Base-by-base conservation (phyloP, 2,329 filamentous ascomycete genomes). In the Orbilia oligospora region DNA sequence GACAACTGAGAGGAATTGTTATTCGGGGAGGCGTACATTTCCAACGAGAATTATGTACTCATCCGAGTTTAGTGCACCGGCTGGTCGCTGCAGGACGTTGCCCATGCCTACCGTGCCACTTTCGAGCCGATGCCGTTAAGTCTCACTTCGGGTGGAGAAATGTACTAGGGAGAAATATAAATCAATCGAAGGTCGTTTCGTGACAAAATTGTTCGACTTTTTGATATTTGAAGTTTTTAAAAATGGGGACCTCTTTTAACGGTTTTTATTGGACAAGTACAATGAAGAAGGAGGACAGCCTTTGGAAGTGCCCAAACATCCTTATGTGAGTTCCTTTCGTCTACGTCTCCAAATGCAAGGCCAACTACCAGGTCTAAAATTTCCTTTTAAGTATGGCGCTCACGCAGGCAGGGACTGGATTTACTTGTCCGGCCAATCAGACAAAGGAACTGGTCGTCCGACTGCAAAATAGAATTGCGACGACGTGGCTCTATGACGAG, bases 41-140 rank as follows among this genome's bases (percentile, higher is more conserved):
- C 72, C 72, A 76, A 76, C 72, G 48, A 76, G 66, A 76, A 76
- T 65, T 76, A 76, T 76, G 72, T 76, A 76, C 72, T 76, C 72
- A 76, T 76, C 72, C 72, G 72, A 76, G 58, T 76, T 76, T 76
- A 76, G 72, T 76, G 66, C 72, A 70, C 72, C 72, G 58, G 72
- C 72, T 70, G 72, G 72, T 38, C 72, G 66, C 66, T 76, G 72
- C 48, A 76, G 72, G 58, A 76, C 72, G 58, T 76, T 76, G 49
- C 72, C 72, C 72, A 76, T 76, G 27, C 36, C 72, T 70, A 27
- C 58, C 38, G 72, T 76, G 72, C 66, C 72, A 71, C 56, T 67
- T 53, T 71, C 10, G 41, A 71, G 56, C 72, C 56, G 48, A 49
- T 56, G 24, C 69, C 24, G 51, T 48, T 41, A 22, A 49, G 38